A percentile compares a stretch with the other conserved stretches of the same genome.
Conservation (phyloP, 345 rosid genomes). For the Gossypium australe region DNA sequence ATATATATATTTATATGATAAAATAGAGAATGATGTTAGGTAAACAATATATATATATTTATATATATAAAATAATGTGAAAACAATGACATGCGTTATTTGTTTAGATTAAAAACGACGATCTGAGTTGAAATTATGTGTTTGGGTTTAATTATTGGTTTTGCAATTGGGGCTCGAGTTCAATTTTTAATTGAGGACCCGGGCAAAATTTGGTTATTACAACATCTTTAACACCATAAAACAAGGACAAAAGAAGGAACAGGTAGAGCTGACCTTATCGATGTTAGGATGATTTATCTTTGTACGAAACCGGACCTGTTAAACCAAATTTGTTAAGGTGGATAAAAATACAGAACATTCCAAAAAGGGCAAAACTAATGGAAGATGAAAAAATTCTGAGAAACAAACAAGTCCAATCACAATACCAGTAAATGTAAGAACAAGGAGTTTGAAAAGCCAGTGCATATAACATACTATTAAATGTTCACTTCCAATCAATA, state of each 20-base stretch:
- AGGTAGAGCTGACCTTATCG: conserved; percentile 62
- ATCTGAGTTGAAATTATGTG: no score
- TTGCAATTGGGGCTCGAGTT: no score
- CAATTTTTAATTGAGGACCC: no score
- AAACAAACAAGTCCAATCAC: no score
- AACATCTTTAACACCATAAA: conserved; percentile 8
- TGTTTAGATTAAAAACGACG: no score
- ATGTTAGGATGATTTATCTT: conserved; percentile 98
- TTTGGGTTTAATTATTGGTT: no score
- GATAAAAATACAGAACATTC: not conserved
- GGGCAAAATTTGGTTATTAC: no score
- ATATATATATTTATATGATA: no score
- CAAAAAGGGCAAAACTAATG: not conserved
- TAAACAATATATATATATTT: no score
- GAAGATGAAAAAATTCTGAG: not conserved
- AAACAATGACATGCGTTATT: no score
- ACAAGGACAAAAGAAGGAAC: not conserved
- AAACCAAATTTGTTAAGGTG: conserved; percentile 13
- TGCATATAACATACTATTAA: not conserved
- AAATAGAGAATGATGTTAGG: no score
- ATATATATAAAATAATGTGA: no score
- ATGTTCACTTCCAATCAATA: not conserved
- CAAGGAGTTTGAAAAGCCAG: not conserved
- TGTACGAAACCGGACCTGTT: conserved; percentile 95
- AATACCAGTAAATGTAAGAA: not conserved